phyloP scores from a whole-genome alignment of 139 green algal species.

The Penium margaritaceum region DNA sequence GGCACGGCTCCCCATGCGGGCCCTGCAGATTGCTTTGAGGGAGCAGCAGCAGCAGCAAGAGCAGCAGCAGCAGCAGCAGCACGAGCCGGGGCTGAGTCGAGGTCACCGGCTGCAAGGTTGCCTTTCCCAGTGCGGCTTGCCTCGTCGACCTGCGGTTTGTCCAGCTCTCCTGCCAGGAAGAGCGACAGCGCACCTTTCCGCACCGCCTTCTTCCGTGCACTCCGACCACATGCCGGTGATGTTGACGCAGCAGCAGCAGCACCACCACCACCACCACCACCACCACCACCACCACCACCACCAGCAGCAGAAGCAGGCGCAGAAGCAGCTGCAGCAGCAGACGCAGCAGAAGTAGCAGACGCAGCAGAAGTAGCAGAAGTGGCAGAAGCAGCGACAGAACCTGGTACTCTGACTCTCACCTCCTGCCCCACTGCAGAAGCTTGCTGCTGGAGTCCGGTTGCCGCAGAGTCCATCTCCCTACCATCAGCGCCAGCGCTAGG shows the following conservation, averaged over 20 bases:
- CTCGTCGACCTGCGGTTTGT: no score
- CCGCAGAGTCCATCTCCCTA: no score
- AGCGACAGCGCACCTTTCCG: conserved; percentile 28
- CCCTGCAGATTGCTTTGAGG: background rate
- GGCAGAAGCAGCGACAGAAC: no score
- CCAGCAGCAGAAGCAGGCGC: no score
- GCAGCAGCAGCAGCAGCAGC: background rate
- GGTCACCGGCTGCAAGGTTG: background rate
- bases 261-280: background rate
- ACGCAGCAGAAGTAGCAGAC: background rate
- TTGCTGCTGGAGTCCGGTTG: no score
- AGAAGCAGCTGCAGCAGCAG: conserved; percentile 8
- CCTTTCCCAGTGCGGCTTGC: background rate
- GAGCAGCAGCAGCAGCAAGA: background rate
- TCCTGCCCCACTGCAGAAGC: no score
- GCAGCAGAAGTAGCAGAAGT: conserved; percentile 1
- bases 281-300: background rate
- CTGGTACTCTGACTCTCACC: no score
- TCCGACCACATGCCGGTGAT: conserved; percentile 1
- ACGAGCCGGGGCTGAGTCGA: background rate
- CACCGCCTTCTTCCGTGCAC: conserved; percentile 7
- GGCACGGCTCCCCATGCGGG: conserved; percentile 9
- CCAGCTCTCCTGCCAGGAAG: conserved; percentile 30
- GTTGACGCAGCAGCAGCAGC: background rate
- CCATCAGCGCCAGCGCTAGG: no score